phyloP scores from a whole-genome alignment of 305 asterid species.

The Striga hermonthica region DNA sequence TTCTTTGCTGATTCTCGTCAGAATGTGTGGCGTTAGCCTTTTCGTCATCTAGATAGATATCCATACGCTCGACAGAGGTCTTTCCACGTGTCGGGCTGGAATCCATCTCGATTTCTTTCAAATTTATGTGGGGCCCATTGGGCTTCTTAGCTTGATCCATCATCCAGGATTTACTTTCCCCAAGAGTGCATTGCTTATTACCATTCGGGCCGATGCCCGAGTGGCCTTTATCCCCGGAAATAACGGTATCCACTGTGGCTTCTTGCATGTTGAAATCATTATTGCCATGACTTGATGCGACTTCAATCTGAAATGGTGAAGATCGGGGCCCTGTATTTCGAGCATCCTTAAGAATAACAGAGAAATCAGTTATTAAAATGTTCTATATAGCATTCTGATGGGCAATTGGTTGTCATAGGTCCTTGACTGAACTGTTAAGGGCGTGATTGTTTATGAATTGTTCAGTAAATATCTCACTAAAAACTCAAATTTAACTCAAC shows the following conservation, averaged over 20 bases:
- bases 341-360: slow-evolving; percentile 44
- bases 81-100: slow-evolving; percentile 73
- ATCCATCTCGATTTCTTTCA: slow-evolving; percentile 56
- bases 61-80: slow-evolving; percentile 43
- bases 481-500: too few relatives aligned
- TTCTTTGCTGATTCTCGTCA: slow-evolving; percentile 83
- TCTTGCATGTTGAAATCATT: too few relatives aligned
- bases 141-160: slow-evolving; percentile 23
- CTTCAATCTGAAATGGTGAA: too few relatives aligned
- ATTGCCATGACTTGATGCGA: too few relatives aligned
- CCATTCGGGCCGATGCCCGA: slow-evolving; percentile 38
- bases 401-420: too few relatives aligned
- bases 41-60: slow-evolving; percentile 59
- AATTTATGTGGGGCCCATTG: slow-evolving; percentile 32
- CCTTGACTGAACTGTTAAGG: too few relatives aligned
- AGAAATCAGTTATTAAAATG: too few relatives aligned
- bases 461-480: too few relatives aligned
- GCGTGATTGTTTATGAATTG: too few relatives aligned
- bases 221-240: slow-evolving; percentile 39
- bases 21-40: slow-evolving; percentile 51
- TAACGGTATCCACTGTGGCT: too few relatives aligned
- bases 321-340: too few relatives aligned
- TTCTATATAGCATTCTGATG: too few relatives aligned
- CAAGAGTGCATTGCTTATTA: slow-evolving; percentile 36
- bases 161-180: slow-evolving; percentile 24